Percentiles rank a stretch among this genome's conserved stretches.
These are phyloP conservation scores for Phytophthora agathidicida DNA, from an alignment of 352 stramenopile species.

Conservation along the genomic window DNA sequence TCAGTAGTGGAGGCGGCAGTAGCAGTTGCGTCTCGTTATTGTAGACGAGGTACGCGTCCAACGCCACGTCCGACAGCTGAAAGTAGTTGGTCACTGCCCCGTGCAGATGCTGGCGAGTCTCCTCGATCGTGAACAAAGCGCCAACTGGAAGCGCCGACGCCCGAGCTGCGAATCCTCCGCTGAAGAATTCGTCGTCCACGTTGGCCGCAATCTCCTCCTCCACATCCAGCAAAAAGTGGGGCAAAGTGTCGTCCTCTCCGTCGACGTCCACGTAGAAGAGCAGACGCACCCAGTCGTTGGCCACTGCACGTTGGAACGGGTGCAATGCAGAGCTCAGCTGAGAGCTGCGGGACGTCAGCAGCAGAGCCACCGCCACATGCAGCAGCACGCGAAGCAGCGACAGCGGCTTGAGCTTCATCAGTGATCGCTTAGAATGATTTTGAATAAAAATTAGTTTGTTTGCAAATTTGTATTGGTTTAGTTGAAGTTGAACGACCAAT, in stretches of 20 bases:
- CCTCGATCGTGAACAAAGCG: conserved; percentile 74
- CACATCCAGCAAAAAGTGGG: conserved; percentile 68
- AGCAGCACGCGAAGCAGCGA: conserved; percentile 42
- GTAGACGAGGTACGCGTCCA: conserved; percentile 57
- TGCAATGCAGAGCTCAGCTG: conserved; percentile 55
- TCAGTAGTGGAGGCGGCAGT: conserved; percentile 55
- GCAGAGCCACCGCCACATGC: conserved; percentile 45
- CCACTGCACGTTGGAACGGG: conserved; percentile 62
- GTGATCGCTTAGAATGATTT: too few relatives aligned
- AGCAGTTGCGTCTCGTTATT: conserved; percentile 29
- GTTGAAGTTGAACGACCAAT: neutral
- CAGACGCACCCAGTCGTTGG: conserved; percentile 73
- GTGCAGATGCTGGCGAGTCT: conserved; percentile 74
- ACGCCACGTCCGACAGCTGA: conserved; percentile 49
- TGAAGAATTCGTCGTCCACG: conserved; percentile 68
- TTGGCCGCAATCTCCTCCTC: conserved; percentile 74
- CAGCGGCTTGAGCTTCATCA: conserved; percentile 8
- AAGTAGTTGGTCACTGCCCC: conserved; percentile 71
- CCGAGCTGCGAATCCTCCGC: conserved; percentile 50
- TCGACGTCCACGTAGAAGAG: conserved; percentile 73
- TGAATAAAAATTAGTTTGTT: too few relatives aligned
- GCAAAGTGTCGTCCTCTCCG: conserved; percentile 46
- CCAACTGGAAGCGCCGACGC: conserved; percentile 65
- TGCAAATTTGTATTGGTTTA: too few relatives aligned
- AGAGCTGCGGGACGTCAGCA: conserved; percentile 54